Evolutionary conservation across 1,139 yeast species (phyloP).

Genomic region (Eremothecium sinecaudum): DNA sequence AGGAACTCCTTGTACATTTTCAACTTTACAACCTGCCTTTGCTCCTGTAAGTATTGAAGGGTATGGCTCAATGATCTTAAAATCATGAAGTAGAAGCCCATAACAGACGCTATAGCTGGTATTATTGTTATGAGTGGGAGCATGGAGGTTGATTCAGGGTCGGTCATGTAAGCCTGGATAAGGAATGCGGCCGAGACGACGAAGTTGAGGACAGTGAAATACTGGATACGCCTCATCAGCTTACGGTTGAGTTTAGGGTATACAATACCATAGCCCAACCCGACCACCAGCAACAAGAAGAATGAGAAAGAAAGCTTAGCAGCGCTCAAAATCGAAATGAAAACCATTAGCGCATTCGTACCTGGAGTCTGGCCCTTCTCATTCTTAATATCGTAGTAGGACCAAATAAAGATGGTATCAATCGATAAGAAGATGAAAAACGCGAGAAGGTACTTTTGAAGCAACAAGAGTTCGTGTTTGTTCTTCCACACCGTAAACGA

Average conservation of each 20-base stretch:
- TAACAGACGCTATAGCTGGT: conserved; percentile 65
- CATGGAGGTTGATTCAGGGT: conserved; percentile 36
- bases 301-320: conserved; percentile 80
- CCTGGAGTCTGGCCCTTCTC: conserved; percentile 51
- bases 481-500: conserved; percentile 80
- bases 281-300: conserved; percentile 73
- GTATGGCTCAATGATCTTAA: conserved; percentile 67
- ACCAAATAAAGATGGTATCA: conserved; percentile 86
- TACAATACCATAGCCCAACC: conserved; percentile 93
- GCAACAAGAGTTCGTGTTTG: conserved; percentile 77
- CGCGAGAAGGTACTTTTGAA: conserved; percentile 82
- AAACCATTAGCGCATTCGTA: conserved; percentile 62
- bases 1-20: conserved; percentile 75
- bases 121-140: conserved; percentile 40
- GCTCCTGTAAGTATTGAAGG: conserved; percentile 62
- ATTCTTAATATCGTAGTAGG: conserved; percentile 79
- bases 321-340: conserved; percentile 71
- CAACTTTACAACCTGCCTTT: conserved; percentile 86
- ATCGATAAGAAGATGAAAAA: conserved; percentile 74
- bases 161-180: conserved; percentile 53
- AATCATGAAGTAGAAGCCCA: conserved; percentile 66
- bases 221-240: conserved; percentile 70
- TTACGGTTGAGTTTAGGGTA: conserved; percentile 69
- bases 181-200: conserved; percentile 58
- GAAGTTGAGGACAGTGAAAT: conserved; percentile 68